phyloP scores from a whole-genome alignment of 2,329 filamentous ascomycete species.

The Zymoseptoria pseudotritici region DNA sequence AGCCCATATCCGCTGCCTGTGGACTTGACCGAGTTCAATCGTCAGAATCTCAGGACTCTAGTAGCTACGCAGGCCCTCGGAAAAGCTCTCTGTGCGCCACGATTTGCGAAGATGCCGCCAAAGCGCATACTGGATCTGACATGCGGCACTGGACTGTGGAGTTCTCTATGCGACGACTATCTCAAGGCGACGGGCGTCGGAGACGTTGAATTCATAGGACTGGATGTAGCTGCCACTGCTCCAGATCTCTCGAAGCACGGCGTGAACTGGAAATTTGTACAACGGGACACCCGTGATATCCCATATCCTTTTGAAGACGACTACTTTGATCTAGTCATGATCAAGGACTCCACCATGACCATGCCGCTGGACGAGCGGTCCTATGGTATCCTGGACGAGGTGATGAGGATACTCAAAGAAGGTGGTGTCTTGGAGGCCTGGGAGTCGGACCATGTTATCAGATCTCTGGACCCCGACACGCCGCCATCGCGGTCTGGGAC shows the following conservation, averaged over 20 bases:
- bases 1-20: conserved; percentile 78
- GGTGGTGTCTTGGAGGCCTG: conserved; percentile 80
- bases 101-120: conserved; percentile 59
- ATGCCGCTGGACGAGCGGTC: conserved; percentile 51
- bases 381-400: conserved; percentile 59
- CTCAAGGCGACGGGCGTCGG: conserved; percentile 61
- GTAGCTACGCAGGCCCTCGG: conserved; percentile 76
- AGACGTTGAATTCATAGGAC: conserved; percentile 68
- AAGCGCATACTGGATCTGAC: conserved; percentile 75
- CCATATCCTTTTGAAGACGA: conserved; percentile 72
- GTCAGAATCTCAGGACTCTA: conserved; percentile 77
- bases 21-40: conserved; percentile 79
- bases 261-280: conserved; percentile 81
- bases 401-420: conserved; percentile 65
- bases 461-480: conserved; percentile 73
- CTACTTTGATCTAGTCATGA: conserved; percentile 81
- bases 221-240: conserved; percentile 72
- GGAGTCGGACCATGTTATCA: conserved; percentile 79
- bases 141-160: conserved; percentile 86
- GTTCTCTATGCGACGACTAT: conserved; percentile 75
- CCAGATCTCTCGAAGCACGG: conserved; percentile 59
- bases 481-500: conserved; percentile 51
- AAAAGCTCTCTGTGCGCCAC: conserved; percentile 66
- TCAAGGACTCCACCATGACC: conserved; percentile 74
- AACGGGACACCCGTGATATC: conserved; percentile 70